Percentiles rank a stretch among this genome's conserved stretches.
Conservation (phyloP, 2,329 filamentous ascomycete genomes). For the Epichloe brachyelytri region DNA sequence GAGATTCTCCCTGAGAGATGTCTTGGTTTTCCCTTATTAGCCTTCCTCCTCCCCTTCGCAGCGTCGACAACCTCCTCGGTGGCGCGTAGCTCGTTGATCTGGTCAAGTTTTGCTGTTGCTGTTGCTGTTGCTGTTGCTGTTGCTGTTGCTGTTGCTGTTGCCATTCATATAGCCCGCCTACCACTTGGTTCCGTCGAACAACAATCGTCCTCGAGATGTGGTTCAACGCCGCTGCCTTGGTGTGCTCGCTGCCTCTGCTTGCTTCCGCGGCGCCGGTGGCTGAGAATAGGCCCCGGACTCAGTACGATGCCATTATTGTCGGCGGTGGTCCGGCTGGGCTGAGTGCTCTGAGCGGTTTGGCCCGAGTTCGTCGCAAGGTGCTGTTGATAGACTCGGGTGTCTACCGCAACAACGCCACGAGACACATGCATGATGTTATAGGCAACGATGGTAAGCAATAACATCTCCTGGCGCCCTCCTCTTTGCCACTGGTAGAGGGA, state of each 20-base stretch:
- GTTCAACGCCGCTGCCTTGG: conserved; percentile 5
- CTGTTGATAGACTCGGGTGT: conserved; percentile 44
- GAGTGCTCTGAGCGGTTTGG: conserved; percentile 41
- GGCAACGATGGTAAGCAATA: conserved; percentile 40
- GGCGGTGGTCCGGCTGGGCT: conserved; percentile 46
- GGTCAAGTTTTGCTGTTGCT: not conserved
- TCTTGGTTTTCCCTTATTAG: not conserved
- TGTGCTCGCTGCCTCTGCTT: conserved; percentile 9
- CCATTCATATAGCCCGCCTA: not conserved
- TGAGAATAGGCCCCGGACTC: conserved; percentile 1
- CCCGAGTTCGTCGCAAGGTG: conserved; percentile 40
- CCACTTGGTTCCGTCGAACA: not conserved
- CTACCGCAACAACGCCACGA: conserved; percentile 43
- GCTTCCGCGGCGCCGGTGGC: conserved; percentile 7
- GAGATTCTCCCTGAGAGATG: not conserved
- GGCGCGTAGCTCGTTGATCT: not conserved
- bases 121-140: not conserved
- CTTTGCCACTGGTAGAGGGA: too few species aligned
- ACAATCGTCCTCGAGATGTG: conserved; percentile 4
- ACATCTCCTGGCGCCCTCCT: not conserved
- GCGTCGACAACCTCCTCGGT: not conserved
- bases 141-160: not conserved
- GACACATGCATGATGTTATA: conserved; percentile 49
- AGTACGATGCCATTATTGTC: conserved; percentile 43
- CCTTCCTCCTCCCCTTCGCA: not conserved